phyloP scores from a whole-genome alignment of 164 flowering plant genomes.

The Nymphaea thermarum region DNA sequence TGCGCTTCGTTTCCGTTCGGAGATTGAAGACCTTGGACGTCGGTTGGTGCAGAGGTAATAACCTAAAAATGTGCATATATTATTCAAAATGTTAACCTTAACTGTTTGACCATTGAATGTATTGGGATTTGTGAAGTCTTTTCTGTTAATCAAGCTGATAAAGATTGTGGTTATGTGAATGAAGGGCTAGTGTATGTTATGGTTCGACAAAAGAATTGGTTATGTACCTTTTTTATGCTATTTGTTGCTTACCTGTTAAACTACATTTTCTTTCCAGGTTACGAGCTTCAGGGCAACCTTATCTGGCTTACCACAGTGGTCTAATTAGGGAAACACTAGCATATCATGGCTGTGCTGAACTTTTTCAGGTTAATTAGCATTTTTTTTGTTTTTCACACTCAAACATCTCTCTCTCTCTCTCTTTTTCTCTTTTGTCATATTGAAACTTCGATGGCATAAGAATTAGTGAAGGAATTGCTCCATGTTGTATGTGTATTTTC shows the following conservation, averaged over 20 bases:
- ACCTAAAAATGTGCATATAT: too few relatives aligned
- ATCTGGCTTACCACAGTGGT: constrained; percentile 83
- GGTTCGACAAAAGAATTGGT: too few relatives aligned
- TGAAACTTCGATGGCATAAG: too few relatives aligned
- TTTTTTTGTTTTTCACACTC: not conserved
- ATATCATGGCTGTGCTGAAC: constrained; percentile 97
- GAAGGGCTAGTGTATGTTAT: too few relatives aligned
- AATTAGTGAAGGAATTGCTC: not conserved
- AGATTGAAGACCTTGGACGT: constrained; percentile 62
- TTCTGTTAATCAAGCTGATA: too few relatives aligned
- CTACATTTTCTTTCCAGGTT: constrained; percentile 33
- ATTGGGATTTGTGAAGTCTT: too few relatives aligned
- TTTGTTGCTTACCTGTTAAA: too few relatives aligned
- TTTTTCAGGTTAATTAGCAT: constrained; percentile 61
- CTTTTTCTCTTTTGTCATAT: not conserved
- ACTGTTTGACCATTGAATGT: too few relatives aligned
- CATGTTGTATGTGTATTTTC: not conserved
- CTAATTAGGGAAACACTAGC: constrained; percentile 73
- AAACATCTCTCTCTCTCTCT: not conserved
- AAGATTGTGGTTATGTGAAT: too few relatives aligned
- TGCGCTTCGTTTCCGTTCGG: constrained; percentile 80
- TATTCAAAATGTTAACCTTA: too few relatives aligned
- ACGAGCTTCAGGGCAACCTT: constrained; percentile 64
- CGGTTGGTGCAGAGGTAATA: constrained; percentile 68
- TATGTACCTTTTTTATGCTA: too few relatives aligned